phyloP scores from a whole-genome alignment of 2,329 filamentous ascomycete species.

The Trichoderma sp. region DNA sequence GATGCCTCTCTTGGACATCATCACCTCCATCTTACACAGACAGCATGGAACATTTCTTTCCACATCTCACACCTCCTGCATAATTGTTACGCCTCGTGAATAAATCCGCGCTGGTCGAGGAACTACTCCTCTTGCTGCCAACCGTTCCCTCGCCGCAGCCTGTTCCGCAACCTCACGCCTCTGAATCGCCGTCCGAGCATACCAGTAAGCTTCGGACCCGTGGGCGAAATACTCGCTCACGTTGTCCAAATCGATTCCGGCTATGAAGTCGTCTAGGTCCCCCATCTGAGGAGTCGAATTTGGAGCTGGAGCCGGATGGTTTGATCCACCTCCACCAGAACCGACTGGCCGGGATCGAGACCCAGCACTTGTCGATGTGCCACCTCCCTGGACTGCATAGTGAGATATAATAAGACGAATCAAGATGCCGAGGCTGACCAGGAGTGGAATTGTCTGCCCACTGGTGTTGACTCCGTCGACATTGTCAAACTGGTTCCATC shows the following conservation, averaged over 20 bases:
- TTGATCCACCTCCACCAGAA: not conserved
- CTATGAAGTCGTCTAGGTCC: not conserved
- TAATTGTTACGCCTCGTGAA: not conserved
- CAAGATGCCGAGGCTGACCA: constrained; percentile 31
- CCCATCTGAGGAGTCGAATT: not conserved
- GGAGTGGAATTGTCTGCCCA: constrained; percentile 33
- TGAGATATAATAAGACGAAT: constrained; percentile 28
- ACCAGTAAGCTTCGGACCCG: not conserved
- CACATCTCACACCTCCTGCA: not conserved
- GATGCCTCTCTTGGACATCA: not conserved
- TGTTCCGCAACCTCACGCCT: not conserved
- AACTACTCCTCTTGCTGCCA: not conserved
- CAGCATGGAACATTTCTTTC: not conserved
- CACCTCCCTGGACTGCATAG: constrained; percentile 11
- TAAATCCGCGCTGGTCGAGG: not conserved
- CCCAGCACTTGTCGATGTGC: not conserved
- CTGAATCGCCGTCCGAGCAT: not conserved
- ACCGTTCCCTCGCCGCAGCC: not conserved
- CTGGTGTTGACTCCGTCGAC: constrained; percentile 27
- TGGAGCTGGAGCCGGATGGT: not conserved
- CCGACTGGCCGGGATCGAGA: not conserved
- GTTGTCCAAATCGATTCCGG: not conserved
- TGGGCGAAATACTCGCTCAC: constrained; percentile 6
- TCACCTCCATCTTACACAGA: not conserved
- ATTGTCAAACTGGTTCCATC: constrained; percentile 32